Evolutionary conservation across 306 rosid genomes (phyloP), one percentile per base, ranked within the genome.

Genomic region (Leucaena leucocephala): DNA sequence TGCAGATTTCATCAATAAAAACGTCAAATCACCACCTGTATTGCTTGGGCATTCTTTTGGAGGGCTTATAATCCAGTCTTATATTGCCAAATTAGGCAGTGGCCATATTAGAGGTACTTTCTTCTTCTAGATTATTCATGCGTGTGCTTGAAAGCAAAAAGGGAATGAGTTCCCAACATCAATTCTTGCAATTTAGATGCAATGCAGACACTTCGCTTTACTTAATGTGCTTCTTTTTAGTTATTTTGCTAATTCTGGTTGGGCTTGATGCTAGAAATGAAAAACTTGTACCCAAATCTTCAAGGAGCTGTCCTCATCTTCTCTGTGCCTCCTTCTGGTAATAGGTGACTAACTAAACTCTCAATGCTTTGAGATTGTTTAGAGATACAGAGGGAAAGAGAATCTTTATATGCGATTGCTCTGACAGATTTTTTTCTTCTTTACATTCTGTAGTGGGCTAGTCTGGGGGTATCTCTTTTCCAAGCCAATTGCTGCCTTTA

Each of bases 301-400:
- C 64, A 65, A 15, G 98, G 91, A 78, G 94, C 98, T 76, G 90
- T 59, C 65, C 91, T 94, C 71, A 88, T 90, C 57, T 94, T 96
- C 84, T 94, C 98, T 42, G 98, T 94, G 15, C 98, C 98, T 81
- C 98, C 98, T 75, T 87, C 98, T 59, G 98, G 98, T 69, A 94
- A 94, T 80, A 83, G 98, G 98, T 94, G 86, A 83, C 39, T 72
- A 72, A 59, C 76, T 61, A 42, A 73, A 42, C 57, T 67, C 59
- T 78, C 55, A 36, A 19, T 35, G 70, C 40, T 39, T 45, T 54
- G 45, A 12, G 33, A 48, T 59, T 80, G 40, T 4, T 66, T 57
- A 15, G 62, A 43, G 73, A 43, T 63, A 14, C 22, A 57, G 63
- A 59, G 27, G 59, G 17, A 33, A 57, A 15, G 27, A 57, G 52